phyloP scores from a whole-genome alignment of 2,329 filamentous ascomycete species.

The Sarocladium brachiariae region DNA sequence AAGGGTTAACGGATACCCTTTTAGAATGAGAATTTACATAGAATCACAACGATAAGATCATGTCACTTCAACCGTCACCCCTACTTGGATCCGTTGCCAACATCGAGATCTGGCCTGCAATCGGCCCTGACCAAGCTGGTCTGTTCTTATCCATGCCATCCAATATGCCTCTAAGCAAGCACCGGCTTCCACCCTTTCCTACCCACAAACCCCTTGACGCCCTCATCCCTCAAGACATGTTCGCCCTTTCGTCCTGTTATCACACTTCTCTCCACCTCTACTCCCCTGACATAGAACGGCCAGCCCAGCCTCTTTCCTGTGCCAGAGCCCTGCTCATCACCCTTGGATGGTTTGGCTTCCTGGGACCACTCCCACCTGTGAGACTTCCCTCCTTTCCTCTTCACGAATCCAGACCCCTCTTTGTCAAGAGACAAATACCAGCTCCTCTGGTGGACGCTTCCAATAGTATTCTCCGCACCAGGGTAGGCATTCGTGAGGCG shows the following conservation, averaged over 20 bases:
- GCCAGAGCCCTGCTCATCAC: neutral
- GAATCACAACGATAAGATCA: constrained; percentile 9
- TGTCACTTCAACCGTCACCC: constrained; percentile 10
- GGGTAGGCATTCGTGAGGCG: constrained; percentile 58
- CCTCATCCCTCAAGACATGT: constrained; percentile 57
- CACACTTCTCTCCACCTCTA: constrained; percentile 57
- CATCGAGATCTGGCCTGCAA: too few relatives aligned
- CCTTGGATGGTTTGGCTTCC: too few relatives aligned
- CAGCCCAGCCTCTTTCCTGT: constrained; percentile 34
- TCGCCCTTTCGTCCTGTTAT: constrained; percentile 54
- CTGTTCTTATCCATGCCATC: too few relatives aligned
- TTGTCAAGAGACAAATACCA: constrained; percentile 63
- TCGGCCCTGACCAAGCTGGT: too few relatives aligned
- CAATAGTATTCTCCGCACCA: constrained; percentile 58
- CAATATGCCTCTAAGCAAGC: constrained; percentile 25
- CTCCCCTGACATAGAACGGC: constrained; percentile 55
- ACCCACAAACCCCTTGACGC: constrained; percentile 47
- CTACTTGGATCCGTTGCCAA: too few relatives aligned
- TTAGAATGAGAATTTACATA: neutral
- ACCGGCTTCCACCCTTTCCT: constrained; percentile 54
- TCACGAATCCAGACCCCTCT: constrained; percentile 48
- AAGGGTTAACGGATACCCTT: neutral
- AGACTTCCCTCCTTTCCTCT: constrained; percentile 14
- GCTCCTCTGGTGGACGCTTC: constrained; percentile 58
- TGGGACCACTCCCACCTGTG: too few relatives aligned